Conservation (phyloP, 805 yeast species). For the Schwanniomyces sp. region DNA sequence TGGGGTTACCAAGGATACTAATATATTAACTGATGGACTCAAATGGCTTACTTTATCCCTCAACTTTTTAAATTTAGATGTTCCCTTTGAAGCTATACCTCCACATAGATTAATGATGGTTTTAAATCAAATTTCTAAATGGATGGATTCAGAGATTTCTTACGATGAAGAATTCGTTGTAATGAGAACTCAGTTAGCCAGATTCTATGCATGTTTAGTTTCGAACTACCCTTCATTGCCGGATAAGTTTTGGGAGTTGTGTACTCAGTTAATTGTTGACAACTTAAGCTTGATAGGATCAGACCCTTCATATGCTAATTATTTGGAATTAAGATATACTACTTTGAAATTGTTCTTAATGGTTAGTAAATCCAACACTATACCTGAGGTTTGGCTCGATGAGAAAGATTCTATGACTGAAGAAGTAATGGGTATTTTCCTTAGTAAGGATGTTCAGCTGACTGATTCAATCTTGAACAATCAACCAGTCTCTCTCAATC, state of each 20-base stretch:
- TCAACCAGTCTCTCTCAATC: slow-evolving; percentile 29
- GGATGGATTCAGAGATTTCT: slow-evolving; percentile 64
- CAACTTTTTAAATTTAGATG: slow-evolving; percentile 34
- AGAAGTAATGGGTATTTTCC: slow-evolving; percentile 44
- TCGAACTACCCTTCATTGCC: slow-evolving; percentile 14
- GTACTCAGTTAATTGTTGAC: slow-evolving; percentile 40
- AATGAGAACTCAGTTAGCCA: slow-evolving; percentile 52
- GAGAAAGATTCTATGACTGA: slow-evolving; percentile 33
- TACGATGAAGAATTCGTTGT: slow-evolving; percentile 55
- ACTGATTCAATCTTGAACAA: slow-evolving; percentile 26
- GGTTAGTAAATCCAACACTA: slow-evolving; percentile 16
- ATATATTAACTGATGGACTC: slow-evolving; percentile 45
- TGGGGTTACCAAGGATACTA: slow-evolving; percentile 45
- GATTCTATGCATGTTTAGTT: slow-evolving; percentile 36
- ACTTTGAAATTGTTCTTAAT: slow-evolving; percentile 44
- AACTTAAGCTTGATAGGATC: slow-evolving; percentile 38
- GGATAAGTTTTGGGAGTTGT: slow-evolving; percentile 37
- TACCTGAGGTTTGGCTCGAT: slow-evolving; percentile 31
- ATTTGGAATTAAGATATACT: slow-evolving; percentile 44
- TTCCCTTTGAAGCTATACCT: slow-evolving; percentile 48
- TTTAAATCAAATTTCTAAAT: slow-evolving; percentile 48
- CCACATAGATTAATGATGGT: slow-evolving; percentile 66
- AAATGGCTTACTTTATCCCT: slow-evolving; percentile 48
- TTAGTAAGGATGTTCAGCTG: slow-evolving; percentile 20
- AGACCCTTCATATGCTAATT: slow-evolving; percentile 31